Conservation (phyloP, 148 eudicot species). For the Polygonum maritimum region DNA sequence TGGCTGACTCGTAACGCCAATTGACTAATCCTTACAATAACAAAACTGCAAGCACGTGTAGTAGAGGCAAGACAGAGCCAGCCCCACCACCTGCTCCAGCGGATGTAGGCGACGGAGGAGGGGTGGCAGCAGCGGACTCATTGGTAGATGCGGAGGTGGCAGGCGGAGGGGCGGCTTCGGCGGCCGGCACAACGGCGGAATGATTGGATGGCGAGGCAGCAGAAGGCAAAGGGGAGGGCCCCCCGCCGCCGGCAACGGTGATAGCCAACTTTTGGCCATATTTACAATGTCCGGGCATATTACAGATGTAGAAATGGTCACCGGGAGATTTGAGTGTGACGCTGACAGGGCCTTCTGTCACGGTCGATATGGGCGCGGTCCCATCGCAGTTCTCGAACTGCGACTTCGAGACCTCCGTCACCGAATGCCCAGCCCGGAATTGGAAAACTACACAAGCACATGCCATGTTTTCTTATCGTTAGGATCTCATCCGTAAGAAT, state of each 20-base stretch:
- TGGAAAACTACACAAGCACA: background rate
- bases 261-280: background rate
- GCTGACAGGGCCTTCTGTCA: background rate
- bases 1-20: too few relatives aligned
- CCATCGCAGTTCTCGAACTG: background rate
- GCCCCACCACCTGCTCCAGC: background rate
- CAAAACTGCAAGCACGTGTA: background rate
- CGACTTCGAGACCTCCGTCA: background rate
- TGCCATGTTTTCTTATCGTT: background rate
- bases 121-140: background rate
- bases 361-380: background rate
- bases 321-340: background rate
- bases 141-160: background rate
- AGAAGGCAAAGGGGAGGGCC: background rate
- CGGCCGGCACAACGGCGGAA: background rate
- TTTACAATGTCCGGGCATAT: background rate
- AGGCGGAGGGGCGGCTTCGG: background rate
- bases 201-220: background rate
- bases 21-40: background rate
- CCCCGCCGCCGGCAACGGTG: background rate
- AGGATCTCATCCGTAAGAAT: too few relatives aligned
- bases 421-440: background rate
- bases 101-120: background rate
- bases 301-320: background rate
- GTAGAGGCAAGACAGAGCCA: background rate